Evolutionary conservation across 768 basidiomycete genomes (phyloP).

Genomic region (Lentinula sp.): DNA sequence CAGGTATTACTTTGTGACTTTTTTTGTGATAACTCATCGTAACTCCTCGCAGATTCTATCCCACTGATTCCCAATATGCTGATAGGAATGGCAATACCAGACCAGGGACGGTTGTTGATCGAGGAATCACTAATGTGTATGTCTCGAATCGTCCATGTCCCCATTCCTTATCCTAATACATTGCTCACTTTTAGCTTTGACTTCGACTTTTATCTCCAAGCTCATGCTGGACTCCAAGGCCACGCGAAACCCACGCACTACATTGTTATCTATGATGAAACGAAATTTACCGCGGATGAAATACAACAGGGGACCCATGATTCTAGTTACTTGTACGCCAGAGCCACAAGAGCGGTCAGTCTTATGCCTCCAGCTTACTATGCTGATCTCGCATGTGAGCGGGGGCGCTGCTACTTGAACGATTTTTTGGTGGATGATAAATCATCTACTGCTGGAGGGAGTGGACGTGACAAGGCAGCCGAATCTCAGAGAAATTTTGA

Average conservation of each 20-base stretch:
- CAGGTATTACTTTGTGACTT: slow-evolving; percentile 27
- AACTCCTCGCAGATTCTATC: slow-evolving; percentile 42
- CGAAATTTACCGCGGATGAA: slow-evolving; percentile 57
- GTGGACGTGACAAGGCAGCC: slow-evolving; percentile 21
- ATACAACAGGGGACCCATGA: slow-evolving; percentile 71
- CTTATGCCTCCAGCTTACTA: slow-evolving; percentile 78
- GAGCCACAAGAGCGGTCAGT: slow-evolving; percentile 81
- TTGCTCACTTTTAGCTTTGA: slow-evolving; percentile 37
- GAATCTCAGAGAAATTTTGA: slow-evolving; percentile 26
- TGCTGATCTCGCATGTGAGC: slow-evolving; percentile 77
- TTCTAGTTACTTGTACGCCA: slow-evolving; percentile 68
- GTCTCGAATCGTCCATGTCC: slow-evolving; percentile 10
- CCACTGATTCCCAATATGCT: slow-evolving; percentile 41
- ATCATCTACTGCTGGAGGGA: slow-evolving; percentile 19
- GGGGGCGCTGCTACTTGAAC: slow-evolving; percentile 72
- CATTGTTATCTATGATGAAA: slow-evolving; percentile 77
- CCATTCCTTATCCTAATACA: slow-evolving; percentile 19
- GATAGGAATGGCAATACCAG: slow-evolving; percentile 70
- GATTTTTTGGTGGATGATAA: slow-evolving; percentile 59
- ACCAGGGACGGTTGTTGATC: slow-evolving; percentile 78
- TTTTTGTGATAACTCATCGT: background rate
- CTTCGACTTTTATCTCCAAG: slow-evolving; percentile 66
- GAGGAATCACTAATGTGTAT: slow-evolving; percentile 67
- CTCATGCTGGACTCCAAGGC: slow-evolving; percentile 71
- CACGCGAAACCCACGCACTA: slow-evolving; percentile 73